Conservation (phyloP, 1,284 basidiomycete genomes). For the Cryptococcus sp. region DNA sequence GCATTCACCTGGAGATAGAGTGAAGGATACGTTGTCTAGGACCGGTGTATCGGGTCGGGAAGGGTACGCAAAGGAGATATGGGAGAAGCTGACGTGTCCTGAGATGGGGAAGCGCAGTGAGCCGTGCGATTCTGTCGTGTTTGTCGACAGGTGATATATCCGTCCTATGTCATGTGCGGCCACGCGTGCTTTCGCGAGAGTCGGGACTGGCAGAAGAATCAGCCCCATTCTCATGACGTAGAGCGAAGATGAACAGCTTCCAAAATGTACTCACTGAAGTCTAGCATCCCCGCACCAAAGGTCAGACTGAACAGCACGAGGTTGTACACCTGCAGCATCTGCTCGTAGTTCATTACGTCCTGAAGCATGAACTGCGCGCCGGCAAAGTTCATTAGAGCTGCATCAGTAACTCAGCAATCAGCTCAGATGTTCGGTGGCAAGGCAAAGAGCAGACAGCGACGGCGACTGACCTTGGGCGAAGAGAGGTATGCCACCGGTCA, state of each 20-base stretch:
- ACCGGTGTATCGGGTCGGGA: slow-evolving; percentile 72
- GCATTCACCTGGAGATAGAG: slow-evolving; percentile 70
- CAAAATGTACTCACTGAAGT: slow-evolving; percentile 68
- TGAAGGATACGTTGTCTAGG: slow-evolving; percentile 67
- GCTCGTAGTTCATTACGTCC: slow-evolving; percentile 80
- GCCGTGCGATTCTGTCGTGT: slow-evolving; percentile 68
- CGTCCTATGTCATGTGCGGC: slow-evolving; percentile 77
- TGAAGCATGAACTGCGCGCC: slow-evolving; percentile 78
- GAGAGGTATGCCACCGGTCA: slow-evolving; percentile 80
- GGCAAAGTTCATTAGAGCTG: slow-evolving; percentile 84
- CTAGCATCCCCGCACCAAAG: slow-evolving; percentile 84
- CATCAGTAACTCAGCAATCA: slow-evolving; percentile 1
- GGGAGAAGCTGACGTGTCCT: slow-evolving; percentile 67
- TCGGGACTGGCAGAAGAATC: slow-evolving; percentile 61
- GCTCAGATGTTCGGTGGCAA: background rate
- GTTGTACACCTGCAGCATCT: slow-evolving; percentile 87
- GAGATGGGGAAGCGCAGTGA: slow-evolving; percentile 64
- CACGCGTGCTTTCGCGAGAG: slow-evolving; percentile 74
- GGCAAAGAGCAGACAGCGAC: slow-evolving; percentile 11
- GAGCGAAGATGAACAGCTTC: background rate
- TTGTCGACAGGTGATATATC: slow-evolving; percentile 64
- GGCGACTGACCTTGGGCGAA: slow-evolving; percentile 64
- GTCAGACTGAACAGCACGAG: slow-evolving; percentile 91
- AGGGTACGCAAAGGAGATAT: slow-evolving; percentile 81
- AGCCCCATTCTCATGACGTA: background rate